Conservation (phyloP, 1,284 basidiomycete species). For the Fomitopsis schrenkii region DNA sequence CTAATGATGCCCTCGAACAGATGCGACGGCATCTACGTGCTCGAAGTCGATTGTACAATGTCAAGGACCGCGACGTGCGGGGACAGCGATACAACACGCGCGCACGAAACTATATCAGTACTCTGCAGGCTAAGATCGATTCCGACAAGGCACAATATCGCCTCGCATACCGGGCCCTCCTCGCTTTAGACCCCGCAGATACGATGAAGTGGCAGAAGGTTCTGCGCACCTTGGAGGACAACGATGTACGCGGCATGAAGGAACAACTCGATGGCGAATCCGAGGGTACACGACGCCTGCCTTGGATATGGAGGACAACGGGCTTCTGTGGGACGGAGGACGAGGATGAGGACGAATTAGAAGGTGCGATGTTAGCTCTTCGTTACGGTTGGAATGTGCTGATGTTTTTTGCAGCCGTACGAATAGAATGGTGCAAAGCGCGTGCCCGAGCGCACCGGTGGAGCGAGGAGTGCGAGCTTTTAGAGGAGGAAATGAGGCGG, state of each 20-base stretch:
- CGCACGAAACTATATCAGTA: background rate
- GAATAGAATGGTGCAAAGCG: conserved; percentile 9
- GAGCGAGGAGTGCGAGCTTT: conserved; percentile 30
- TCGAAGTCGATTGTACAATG: background rate
- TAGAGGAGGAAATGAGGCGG: conserved; percentile 31
- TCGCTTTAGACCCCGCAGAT: background rate
- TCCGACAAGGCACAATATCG: background rate
- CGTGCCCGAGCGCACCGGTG: conserved; percentile 26
- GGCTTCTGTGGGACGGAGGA: background rate
- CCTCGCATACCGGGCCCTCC: background rate
- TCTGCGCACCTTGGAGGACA: background rate
- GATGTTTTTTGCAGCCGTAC: conserved; percentile 1
- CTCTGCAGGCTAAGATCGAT: background rate
- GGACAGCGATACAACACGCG: conserved; percentile 4
- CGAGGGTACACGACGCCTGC: background rate
- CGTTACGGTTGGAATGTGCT: background rate
- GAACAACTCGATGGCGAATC: background rate
- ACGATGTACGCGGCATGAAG: background rate
- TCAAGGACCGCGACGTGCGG: conserved; percentile 3
- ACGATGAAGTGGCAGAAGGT: background rate
- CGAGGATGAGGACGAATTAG: conserved; percentile 1
- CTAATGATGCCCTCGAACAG: conserved; percentile 22
- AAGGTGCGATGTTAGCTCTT: background rate
- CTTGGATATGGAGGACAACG: conserved; percentile 5
- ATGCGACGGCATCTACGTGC: conserved; percentile 14